Evolutionary conservation across 306 rosid genomes (phyloP).

Genomic region (Rubus parviflorus): DNA sequence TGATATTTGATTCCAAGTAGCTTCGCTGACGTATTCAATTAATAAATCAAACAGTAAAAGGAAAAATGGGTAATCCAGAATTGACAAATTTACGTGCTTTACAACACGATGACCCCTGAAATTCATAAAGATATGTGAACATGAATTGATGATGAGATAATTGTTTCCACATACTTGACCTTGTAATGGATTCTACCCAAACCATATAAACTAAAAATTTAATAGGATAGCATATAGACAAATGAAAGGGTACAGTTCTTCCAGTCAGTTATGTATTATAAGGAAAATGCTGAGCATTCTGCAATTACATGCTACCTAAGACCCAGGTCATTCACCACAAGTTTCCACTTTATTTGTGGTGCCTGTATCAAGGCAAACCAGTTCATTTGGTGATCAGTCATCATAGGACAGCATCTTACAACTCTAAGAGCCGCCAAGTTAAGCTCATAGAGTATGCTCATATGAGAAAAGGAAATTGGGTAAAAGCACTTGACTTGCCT

Average conservation of each 20-base stretch:
- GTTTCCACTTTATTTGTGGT: not conserved
- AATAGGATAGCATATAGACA: not conserved
- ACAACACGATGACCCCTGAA: not conserved
- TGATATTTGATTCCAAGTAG: not conserved
- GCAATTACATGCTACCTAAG: slow-evolving; percentile 7
- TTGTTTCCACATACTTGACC: not conserved
- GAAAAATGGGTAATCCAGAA: not conserved
- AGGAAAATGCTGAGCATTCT: not conserved
- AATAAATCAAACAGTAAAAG: not conserved
- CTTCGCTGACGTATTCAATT: not conserved
- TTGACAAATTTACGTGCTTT: not conserved
- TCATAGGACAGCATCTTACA: not conserved
- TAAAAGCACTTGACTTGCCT: not conserved
- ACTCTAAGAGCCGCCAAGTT: not conserved
- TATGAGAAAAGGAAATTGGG: not conserved
- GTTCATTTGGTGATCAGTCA: slow-evolving; percentile 9
- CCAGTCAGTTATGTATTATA: not conserved
- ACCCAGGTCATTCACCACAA: not conserved
- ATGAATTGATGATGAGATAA: not conserved
- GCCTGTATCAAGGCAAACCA: not conserved
- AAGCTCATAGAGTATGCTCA: not conserved
- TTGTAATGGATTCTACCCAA: slow-evolving; percentile 10
- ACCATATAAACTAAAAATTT: not conserved
- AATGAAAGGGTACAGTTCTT: not conserved
- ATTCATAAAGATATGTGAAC: not conserved